A percentile compares a stretch with the other conserved stretches of the same genome.
phyloP scores from a whole-genome alignment of 176 grass and related monocot species.

The Triticum dicoccoides region DNA sequence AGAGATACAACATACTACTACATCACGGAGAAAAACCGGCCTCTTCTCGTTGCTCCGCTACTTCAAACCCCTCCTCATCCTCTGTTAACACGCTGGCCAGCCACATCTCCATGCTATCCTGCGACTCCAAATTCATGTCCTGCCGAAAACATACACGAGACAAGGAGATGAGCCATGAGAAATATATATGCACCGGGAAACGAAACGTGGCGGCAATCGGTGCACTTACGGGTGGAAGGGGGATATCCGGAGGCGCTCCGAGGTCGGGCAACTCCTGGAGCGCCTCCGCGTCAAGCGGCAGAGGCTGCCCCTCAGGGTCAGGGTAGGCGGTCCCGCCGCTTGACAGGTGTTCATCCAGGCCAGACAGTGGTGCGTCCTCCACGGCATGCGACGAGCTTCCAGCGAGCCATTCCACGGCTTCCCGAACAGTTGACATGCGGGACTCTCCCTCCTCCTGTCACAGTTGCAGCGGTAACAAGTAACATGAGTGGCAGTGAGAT shows the following conservation, averaged over 20 bases:
- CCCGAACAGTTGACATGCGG: background rate
- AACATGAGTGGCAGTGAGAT: background rate
- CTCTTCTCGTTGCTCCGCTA: background rate
- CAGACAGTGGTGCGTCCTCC: background rate
- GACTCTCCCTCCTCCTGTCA: constrained; percentile 18
- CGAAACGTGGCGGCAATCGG: background rate
- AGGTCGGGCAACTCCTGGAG: background rate
- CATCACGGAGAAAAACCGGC: background rate
- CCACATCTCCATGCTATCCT: too few relatives aligned
- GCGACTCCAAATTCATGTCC: too few relatives aligned
- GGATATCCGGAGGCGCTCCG: background rate
- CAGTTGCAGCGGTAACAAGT: background rate
- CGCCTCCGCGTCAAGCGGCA: background rate
- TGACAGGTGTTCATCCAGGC: constrained; percentile 25
- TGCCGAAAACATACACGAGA: background rate
- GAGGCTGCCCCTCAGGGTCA: too few relatives aligned
- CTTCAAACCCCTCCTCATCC: too few relatives aligned
- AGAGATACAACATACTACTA: background rate
- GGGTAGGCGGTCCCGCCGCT: too few relatives aligned
- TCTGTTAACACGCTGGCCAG: too few relatives aligned
- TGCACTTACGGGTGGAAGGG: background rate
- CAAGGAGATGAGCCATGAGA: background rate
- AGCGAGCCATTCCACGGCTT: background rate
- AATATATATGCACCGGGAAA: too few relatives aligned
- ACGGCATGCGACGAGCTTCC: constrained; percentile 18